Percentiles rank a stretch among this genome's conserved stretches.
These are phyloP conservation scores for Saccharomycopsis fibuligera DNA, from an alignment of 805 yeast species.

Conservation along the genomic window DNA sequence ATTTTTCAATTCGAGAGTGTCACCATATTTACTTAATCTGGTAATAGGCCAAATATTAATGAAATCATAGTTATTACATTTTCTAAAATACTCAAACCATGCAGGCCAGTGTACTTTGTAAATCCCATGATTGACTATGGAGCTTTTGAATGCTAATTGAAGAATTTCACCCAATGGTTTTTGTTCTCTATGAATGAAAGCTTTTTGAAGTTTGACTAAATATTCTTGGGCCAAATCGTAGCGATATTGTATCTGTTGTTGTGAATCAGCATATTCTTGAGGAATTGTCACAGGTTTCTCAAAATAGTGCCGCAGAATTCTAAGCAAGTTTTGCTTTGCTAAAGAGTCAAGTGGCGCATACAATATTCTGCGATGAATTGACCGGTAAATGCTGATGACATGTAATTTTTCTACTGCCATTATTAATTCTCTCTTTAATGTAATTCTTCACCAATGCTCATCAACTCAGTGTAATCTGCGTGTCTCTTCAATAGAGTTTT, in stretches of 20 bases:
- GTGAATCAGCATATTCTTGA: too few relatives aligned
- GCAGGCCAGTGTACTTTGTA: not conserved
- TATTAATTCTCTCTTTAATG: too few relatives aligned
- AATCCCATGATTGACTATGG: not conserved
- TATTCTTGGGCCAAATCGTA: conserved; percentile 3
- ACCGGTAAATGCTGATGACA: not conserved
- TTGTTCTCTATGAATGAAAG: conserved; percentile 5
- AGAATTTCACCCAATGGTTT: not conserved
- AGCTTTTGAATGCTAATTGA: conserved; percentile 2
- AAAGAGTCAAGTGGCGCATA: conserved; percentile 4
- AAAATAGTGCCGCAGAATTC: not conserved
- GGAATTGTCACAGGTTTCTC: not conserved
- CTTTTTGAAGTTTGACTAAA: not conserved
- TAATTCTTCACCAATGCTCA: too few relatives aligned
- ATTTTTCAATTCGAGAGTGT: not conserved
- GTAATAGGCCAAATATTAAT: conserved; percentile 11
- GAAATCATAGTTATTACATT: not conserved
- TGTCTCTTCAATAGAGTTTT: too few relatives aligned
- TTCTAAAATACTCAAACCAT: conserved; percentile 8
- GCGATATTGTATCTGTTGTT: conserved; percentile 8
- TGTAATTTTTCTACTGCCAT: not conserved
- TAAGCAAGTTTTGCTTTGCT: not conserved
- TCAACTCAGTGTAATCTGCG: too few relatives aligned
- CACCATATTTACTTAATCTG: not conserved
- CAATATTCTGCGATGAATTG: conserved; percentile 1